phyloP scores from a whole-genome alignment of 257 asterid species.

The Prunella vulgaris region DNA sequence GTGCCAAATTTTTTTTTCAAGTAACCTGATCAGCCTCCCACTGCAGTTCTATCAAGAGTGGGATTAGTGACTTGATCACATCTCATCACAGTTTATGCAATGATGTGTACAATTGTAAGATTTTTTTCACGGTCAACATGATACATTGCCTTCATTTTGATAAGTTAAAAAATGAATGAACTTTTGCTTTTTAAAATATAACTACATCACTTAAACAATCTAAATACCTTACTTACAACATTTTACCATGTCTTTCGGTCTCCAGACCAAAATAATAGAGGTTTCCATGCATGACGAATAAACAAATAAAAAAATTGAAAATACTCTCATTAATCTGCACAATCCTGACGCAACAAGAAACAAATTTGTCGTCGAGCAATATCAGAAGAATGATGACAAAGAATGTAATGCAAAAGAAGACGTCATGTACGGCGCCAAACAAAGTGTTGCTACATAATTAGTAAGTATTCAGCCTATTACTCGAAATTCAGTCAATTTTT shows the following conservation, averaged over 20 bases:
- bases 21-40: background rate
- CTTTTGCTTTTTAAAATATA: background rate
- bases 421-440: background rate
- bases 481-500: background rate
- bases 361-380: background rate
- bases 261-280: background rate
- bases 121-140: background rate
- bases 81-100: background rate
- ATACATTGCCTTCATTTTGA: background rate
- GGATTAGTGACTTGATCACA: background rate
- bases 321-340: background rate
- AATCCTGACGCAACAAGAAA: background rate
- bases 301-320: background rate
- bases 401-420: background rate
- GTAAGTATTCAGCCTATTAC: background rate
- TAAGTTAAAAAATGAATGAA: background rate
- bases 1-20: background rate
- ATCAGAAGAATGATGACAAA: background rate
- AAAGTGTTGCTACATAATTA: background rate
- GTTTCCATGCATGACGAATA: background rate
- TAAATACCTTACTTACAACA: background rate
- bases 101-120: background rate
- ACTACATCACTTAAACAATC: background rate
- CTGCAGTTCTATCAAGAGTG: background rate
- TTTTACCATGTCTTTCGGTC: background rate